Percentiles rank a stretch among this genome's conserved stretches.
phyloP scores from a whole-genome alignment of 768 basidiomycete species.

The Lepiota venenata region DNA sequence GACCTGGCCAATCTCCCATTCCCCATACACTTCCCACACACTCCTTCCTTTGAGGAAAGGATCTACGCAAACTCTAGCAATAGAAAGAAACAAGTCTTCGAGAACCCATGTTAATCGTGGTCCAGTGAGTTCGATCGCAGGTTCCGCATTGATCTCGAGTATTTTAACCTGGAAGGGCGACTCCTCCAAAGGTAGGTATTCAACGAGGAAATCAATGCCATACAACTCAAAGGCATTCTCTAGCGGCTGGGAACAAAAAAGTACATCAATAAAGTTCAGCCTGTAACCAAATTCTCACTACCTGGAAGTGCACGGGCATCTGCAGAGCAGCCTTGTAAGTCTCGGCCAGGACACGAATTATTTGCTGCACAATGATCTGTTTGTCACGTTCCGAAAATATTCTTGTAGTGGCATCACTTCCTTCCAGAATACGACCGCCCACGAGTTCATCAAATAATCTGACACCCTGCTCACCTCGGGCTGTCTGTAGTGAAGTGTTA shows the following conservation, averaged over 20 bases:
- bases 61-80: constrained; percentile 62
- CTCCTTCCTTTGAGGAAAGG: constrained; percentile 50
- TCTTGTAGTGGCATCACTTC: constrained; percentile 6
- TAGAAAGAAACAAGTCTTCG: constrained; percentile 73
- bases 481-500: constrained; percentile 84
- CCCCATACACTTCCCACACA: constrained; percentile 7
- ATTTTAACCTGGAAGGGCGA: constrained; percentile 59
- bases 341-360: constrained; percentile 67
- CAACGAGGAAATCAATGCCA: constrained; percentile 89
- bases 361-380: constrained; percentile 52
- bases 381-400: constrained; percentile 31
- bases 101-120: constrained; percentile 77
- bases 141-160: constrained; percentile 92
- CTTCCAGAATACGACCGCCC: constrained; percentile 54
- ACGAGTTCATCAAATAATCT: constrained; percentile 77
- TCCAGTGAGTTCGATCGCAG: constrained; percentile 93
- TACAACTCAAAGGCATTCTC: constrained; percentile 95
- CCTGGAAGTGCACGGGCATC: constrained; percentile 85
- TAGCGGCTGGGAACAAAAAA: constrained; percentile 49
- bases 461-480: constrained; percentile 66
- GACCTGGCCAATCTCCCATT: constrained; percentile 52
- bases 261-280: not conserved
- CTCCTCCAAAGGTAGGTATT: constrained; percentile 28
- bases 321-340: constrained; percentile 84
- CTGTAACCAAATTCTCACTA: constrained; percentile 20